Evolutionary conservation across 2,329 filamentous ascomycete genomes (phyloP).

Genomic region (Aspergillus novoparasiticus): DNA sequence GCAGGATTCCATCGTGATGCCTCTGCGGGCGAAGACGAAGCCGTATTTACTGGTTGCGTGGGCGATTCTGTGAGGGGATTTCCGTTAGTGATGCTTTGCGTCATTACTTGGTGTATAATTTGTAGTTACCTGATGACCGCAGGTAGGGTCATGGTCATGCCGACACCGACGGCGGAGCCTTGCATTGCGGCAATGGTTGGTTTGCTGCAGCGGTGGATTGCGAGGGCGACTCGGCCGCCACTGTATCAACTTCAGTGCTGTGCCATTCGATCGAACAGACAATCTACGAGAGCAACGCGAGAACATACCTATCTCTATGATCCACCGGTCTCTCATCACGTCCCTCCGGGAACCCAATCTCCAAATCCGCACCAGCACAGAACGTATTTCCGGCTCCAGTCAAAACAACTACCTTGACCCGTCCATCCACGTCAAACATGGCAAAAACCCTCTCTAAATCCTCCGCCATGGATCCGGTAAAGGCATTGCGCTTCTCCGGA

Average conservation of each 20-base stretch:
- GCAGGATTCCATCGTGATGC: conserved; percentile 72
- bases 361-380: conserved; percentile 61
- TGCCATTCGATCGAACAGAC: neutral
- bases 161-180: conserved; percentile 59
- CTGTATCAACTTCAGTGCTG: conserved; percentile 21
- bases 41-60: conserved; percentile 66
- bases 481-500: conserved; percentile 61
- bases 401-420: conserved; percentile 58
- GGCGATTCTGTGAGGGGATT: conserved; percentile 45
- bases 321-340: conserved; percentile 45
- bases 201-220: conserved; percentile 61
- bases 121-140: conserved; percentile 51
- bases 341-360: conserved; percentile 52
- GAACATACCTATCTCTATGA: conserved; percentile 57
- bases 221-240: conserved; percentile 42
- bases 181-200: conserved; percentile 59
- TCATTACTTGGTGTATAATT: neutral
- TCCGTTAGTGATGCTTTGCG: neutral
- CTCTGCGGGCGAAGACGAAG: conserved; percentile 72
- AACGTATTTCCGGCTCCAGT: conserved; percentile 51
- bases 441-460: conserved; percentile 43
- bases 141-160: conserved; percentile 62
- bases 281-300: too few species aligned
- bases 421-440: conserved; percentile 54
- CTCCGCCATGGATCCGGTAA: conserved; percentile 55